These are phyloP conservation scores for Symbiodinium pilosum DNA, from an alignment of 73 alveolate species.

Conservation along the genomic window DNA sequence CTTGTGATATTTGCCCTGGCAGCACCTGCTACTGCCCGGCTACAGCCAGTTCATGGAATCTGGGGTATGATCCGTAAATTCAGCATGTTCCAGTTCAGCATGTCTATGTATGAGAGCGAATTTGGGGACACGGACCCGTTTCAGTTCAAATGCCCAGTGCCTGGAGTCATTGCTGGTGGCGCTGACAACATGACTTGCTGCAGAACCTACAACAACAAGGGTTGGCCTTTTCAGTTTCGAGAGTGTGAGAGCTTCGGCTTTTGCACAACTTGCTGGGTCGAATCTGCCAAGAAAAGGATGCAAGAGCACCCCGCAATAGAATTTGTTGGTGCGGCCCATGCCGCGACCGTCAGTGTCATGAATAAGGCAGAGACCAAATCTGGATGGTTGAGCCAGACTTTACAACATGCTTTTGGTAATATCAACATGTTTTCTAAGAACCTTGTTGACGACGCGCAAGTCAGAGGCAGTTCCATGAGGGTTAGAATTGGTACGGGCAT, in stretches of 20 bases:
- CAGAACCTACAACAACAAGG: conserved; percentile 43
- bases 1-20: background rate
- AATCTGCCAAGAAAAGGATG: conserved; percentile 30
- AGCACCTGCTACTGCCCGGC: background rate
- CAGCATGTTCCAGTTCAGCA: conserved; percentile 10
- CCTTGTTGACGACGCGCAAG: conserved; percentile 41
- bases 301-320: conserved; percentile 42
- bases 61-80: background rate
- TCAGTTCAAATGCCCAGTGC: conserved; percentile 81
- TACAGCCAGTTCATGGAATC: background rate
- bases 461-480: conserved; percentile 25
- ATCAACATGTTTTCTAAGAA: background rate
- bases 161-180: conserved; percentile 14
- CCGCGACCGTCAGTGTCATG: conserved; percentile 92
- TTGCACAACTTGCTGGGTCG: conserved; percentile 86
- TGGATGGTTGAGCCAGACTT: background rate
- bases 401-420: background rate
- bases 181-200: background rate
- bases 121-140: conserved; percentile 93
- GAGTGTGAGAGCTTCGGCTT: conserved; percentile 58
- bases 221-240: conserved; percentile 80
- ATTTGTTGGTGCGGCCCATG: conserved; percentile 62
- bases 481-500: conserved; percentile 37
- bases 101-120: conserved; percentile 4
- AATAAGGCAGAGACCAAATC: conserved; percentile 10